Base-by-base conservation (phyloP, 257 asterid species). In the Solanum tarijense region DNA sequence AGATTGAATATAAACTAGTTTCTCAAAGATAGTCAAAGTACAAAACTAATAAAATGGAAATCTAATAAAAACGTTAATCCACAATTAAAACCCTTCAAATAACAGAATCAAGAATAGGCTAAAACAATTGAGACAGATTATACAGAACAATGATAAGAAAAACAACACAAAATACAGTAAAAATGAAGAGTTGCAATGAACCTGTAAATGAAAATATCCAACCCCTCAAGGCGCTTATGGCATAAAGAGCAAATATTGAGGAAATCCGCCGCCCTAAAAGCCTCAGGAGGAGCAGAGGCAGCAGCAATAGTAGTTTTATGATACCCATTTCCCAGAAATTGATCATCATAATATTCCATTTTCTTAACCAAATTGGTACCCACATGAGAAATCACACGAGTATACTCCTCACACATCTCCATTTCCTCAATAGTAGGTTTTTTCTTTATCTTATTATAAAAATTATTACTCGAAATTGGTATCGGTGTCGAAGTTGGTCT, bases 171-270 rank as follows among this genome's bases (percentile, higher is more conserved):
- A 34, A 32, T 34, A 73, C 14, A 36, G 13, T 20, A 27, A 78
- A 43, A 79, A 9, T 81, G 62, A 76, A 76, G n/a, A 39, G 84
- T 25, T 7, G 65, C 14, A 78, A 25, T 69, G 55, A 93, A 95
- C 98, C 98, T 96, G 94, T 96, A 96, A 95, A 96, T 94, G 90
- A 93, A 96, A 89, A 96, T 94, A 88, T 96, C 98, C 96, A 96
- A 87, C 31, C 98, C 98, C 68, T 95, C 94, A 89, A 96, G 98
- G 94, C 72, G 88, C 92, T 96, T 96, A 91, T 90, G 79, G 91
- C 98, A 96, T 31, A 94, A 94, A 90, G 90, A 93, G 92, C 98
- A 96, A 35, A 95, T 91, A 84, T 87, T 91, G 75, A 96, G 93
- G 92, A 94, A 96, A 92, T 89, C 93, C 18, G 91, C 90, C 23